phyloP scores from a whole-genome alignment of 495 filamentous ascomycete species.

The Chaetomium tenue region DNA sequence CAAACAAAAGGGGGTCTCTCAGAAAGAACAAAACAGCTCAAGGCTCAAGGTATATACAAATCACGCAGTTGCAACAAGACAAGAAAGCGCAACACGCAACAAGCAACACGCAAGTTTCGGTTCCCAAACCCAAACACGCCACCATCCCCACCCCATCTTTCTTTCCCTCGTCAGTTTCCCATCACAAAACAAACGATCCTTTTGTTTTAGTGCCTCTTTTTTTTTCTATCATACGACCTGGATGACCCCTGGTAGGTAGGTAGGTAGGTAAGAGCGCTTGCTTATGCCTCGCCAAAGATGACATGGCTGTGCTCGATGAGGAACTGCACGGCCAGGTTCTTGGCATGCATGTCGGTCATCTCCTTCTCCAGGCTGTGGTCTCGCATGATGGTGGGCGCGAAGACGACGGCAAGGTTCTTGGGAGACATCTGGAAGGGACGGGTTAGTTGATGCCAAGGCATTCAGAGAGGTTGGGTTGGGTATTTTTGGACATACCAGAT shows the following conservation, averaged over 20 bases:
- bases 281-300: conserved; percentile 58
- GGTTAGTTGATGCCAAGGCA: background rate
- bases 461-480: too few relatives aligned
- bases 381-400: conserved; percentile 96
- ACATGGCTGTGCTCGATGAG: conserved; percentile 80
- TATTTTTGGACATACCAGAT: conserved; percentile 53
- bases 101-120: background rate
- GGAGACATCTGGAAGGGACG: conserved; percentile 67
- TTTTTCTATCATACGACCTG: background rate
- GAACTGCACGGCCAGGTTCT: conserved; percentile 87
- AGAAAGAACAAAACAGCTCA: background rate
- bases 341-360: conserved; percentile 92
- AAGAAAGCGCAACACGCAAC: background rate
- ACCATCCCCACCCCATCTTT: background rate
- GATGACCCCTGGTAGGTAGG: background rate
- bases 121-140: background rate
- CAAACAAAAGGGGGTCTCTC: conserved; percentile 3
- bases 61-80: background rate
- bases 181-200: background rate
- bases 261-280: background rate
- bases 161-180: background rate
- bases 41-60: conserved; percentile 9
- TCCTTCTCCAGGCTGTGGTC: conserved; percentile 84
- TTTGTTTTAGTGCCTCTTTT: background rate
- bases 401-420: conserved; percentile 93